A percentile compares a stretch with the other conserved stretches of the same genome.
Evolutionary conservation across 495 filamentous ascomycete species (phyloP).

Genomic region (Aspergillus kassunensis): DNA sequence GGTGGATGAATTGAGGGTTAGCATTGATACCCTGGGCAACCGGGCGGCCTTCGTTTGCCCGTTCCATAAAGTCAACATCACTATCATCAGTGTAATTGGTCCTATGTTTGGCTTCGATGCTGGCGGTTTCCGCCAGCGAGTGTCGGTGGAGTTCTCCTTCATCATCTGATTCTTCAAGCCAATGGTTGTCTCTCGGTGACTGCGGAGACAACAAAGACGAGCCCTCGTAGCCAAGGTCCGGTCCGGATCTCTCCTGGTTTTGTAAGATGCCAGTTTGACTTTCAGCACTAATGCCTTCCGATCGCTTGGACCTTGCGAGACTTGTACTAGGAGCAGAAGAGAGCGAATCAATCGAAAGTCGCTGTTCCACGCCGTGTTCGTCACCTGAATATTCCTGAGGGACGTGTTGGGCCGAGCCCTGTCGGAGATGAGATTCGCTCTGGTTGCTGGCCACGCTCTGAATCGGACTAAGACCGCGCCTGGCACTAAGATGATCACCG

Average conservation of each 20-base stretch:
- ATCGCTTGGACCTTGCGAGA: slow-evolving; percentile 48
- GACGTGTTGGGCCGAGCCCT: slow-evolving; percentile 13
- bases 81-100: slow-evolving; percentile 67
- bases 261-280: slow-evolving; percentile 41
- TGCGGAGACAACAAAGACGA: slow-evolving; percentile 27
- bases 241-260: slow-evolving; percentile 33
- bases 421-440: slow-evolving; percentile 28
- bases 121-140: slow-evolving; percentile 44
- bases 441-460: slow-evolving; percentile 82
- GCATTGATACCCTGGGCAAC: slow-evolving; percentile 59
- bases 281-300: slow-evolving; percentile 49
- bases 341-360: slow-evolving; percentile 48
- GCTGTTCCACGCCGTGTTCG: slow-evolving; percentile 33
- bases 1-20: slow-evolving; percentile 72
- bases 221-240: slow-evolving; percentile 39
- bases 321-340: slow-evolving; percentile 54
- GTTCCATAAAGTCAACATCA: slow-evolving; percentile 56
- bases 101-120: slow-evolving; percentile 52
- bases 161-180: slow-evolving; percentile 51
- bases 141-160: slow-evolving; percentile 51
- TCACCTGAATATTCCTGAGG: slow-evolving; percentile 18
- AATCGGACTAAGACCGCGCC: slow-evolving; percentile 74
- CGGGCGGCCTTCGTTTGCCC: slow-evolving; percentile 59
- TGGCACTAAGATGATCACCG: slow-evolving; percentile 50
- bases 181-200: slow-evolving; percentile 33